phyloP scores from a whole-genome alignment of 2,329 filamentous ascomycete species.

The Scedosporium aurantiacum region DNA sequence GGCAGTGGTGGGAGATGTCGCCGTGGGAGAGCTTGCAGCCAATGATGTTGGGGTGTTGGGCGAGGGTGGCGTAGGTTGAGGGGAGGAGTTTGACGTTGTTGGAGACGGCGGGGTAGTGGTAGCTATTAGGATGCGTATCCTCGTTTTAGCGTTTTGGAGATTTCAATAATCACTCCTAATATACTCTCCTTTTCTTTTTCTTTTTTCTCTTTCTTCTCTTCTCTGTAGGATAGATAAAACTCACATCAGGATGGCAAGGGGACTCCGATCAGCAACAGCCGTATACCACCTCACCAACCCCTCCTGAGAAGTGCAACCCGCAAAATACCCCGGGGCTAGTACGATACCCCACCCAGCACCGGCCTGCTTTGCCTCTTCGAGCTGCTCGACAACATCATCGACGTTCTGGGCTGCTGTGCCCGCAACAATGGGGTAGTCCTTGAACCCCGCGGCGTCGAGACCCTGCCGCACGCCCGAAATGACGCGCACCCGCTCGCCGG shows the following conservation, averaged over 20 bases:
- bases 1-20: conserved; percentile 51
- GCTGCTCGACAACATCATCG: conserved; percentile 48
- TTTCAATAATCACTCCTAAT: neutral
- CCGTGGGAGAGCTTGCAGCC: conserved; percentile 61
- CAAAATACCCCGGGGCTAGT: conserved; percentile 51
- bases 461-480: conserved; percentile 44
- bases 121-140: conserved; percentile 23
- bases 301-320: conserved; percentile 39
- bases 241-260: conserved; percentile 48
- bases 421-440: conserved; percentile 48
- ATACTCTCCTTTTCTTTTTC: neutral
- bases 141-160: neutral
- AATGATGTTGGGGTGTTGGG: conserved; percentile 54
- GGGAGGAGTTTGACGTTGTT: conserved; percentile 52
- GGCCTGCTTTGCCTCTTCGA: conserved; percentile 42
- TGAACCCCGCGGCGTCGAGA: conserved; percentile 43
- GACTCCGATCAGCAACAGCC: conserved; percentile 44
- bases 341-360: conserved; percentile 50
- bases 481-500: conserved; percentile 43
- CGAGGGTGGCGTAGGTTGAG: conserved; percentile 43
- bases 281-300: conserved; percentile 48
- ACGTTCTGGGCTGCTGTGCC: conserved; percentile 52
- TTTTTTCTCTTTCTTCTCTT: neutral
- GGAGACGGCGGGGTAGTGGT: conserved; percentile 56
- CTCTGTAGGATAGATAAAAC: conserved; percentile 12